Base-by-base conservation (phyloP, 805 yeast species). In the Yamadazyma philogaea region DNA sequence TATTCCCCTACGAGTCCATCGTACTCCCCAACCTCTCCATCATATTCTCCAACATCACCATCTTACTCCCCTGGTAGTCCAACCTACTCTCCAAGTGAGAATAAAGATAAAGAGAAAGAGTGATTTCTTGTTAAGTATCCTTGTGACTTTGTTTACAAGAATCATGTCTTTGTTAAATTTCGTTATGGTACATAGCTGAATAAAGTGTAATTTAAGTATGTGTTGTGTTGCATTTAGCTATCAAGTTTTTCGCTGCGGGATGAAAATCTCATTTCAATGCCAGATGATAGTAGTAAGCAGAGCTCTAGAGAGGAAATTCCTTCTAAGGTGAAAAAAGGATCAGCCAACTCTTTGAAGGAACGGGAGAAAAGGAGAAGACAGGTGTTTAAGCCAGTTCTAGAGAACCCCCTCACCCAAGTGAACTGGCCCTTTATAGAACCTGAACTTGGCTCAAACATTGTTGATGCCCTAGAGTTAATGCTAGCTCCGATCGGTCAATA, bases 11-110 rank as follows among this genome's bases (percentile, higher is more conserved):
- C 85, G 0, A 74, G 81, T 6, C 86, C 95, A 37, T 77, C 79
- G 6, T 84, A 82, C 57, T 71, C 82, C 0, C 85, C 87, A 42
- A 75, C 81, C 0, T 66, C 76, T 6, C 82, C 82, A 54, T 55
- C 67, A 6, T 81, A 84, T 50, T 75, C 84, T 3, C 89, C 91
- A 47, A 80, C 93, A 0, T 81, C 88, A 1, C 95, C 95, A 48
- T 64, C 76, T 4, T 84, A 82, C 55, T 67, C 68, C 12, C 76
- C 76, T 28, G 61, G 68, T 12, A 70, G 78, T 3, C 79, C 81
- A 43, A 24, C 56, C 17, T 72, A 71, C 49, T 63, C 71, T 19
- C 77, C 79, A 40, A 66, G 77, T 37, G 48, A 50, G 16, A 45
- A 55, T 35, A 44, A 56, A 41, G 52, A 52, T 16, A 47, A 57